Conservation (phyloP, 2,329 filamentous ascomycete species). For the Colletotrichum gloeosporioides region DNA sequence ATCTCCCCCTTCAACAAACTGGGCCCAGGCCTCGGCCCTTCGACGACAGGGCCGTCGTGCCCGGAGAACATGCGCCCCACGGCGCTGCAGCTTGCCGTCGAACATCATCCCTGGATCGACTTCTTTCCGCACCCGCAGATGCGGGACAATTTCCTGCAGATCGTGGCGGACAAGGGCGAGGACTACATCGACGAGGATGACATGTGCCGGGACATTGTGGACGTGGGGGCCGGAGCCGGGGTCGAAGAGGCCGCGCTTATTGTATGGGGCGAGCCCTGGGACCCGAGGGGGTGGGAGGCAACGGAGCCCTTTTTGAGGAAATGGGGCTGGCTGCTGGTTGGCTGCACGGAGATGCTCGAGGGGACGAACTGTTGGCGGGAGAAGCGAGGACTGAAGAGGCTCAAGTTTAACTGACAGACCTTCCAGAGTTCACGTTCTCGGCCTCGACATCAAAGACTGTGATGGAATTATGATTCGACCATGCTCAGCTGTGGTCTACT, state of each 20-base stretch:
- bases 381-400: constrained; percentile 1
- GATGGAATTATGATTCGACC: not conserved
- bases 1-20: constrained; percentile 24
- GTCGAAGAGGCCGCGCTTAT: constrained; percentile 18
- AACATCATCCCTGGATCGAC: constrained; percentile 38
- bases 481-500: not conserved
- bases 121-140: constrained; percentile 33
- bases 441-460: not conserved
- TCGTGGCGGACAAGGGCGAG: constrained; percentile 1
- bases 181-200: constrained; percentile 18
- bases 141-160: constrained; percentile 31
- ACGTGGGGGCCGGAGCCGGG: constrained; percentile 9
- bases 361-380: constrained; percentile 41
- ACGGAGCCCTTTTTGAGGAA: constrained; percentile 49
- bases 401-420: constrained; percentile 1
- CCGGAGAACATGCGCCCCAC: constrained; percentile 31
- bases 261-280: constrained; percentile 51
- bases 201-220: constrained; percentile 19
- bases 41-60: not conserved
- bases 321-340: constrained; percentile 45
- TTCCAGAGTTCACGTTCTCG: not conserved
- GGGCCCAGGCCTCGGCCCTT: not conserved
- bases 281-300: constrained; percentile 51
- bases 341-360: constrained; percentile 40
- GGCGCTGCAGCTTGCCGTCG: constrained; percentile 27